These are phyloP conservation scores for Colletotrichum shisoi DNA, from an alignment of 2,329 filamentous ascomycete species.

Conservation along the genomic window DNA sequence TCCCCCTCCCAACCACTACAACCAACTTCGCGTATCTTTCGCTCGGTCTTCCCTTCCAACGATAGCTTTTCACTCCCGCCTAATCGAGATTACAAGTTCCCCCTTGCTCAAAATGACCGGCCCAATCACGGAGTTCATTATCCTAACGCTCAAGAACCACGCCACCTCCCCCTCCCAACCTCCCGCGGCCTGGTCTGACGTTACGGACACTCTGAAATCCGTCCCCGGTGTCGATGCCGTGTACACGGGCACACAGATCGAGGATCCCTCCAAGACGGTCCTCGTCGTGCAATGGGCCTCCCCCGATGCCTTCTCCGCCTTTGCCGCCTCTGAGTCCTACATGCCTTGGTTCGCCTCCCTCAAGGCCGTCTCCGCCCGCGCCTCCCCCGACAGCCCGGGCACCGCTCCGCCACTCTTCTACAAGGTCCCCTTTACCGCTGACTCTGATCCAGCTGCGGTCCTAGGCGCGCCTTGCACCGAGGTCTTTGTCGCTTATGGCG, in stretches of 20 bases:
- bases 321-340: slow-evolving; percentile 53
- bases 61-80: not conserved
- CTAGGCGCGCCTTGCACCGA: slow-evolving; percentile 52
- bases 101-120: slow-evolving; percentile 12
- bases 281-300: slow-evolving; percentile 50
- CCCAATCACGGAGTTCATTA: slow-evolving; percentile 39
- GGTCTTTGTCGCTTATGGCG: slow-evolving; percentile 49
- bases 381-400: slow-evolving; percentile 14
- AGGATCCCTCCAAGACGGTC: slow-evolving; percentile 47
- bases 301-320: slow-evolving; percentile 48
- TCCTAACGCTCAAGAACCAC: slow-evolving; percentile 33
- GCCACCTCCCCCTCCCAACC: slow-evolving; percentile 21
- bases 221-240: slow-evolving; percentile 47
- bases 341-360: slow-evolving; percentile 53
- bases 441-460: slow-evolving; percentile 42
- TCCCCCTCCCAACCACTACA: not conserved
- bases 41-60: not conserved
- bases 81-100: not conserved
- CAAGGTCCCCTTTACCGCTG: slow-evolving; percentile 30
- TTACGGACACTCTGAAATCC: slow-evolving; percentile 35
- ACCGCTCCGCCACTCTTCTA: slow-evolving; percentile 42
- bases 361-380: slow-evolving; percentile 44
- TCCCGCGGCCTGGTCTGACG: slow-evolving; percentile 31
- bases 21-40: no score
- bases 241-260: slow-evolving; percentile 49